Base-by-base conservation (phyloP, 2,329 filamentous ascomycete genomes). In the Talaromyces sp. region DNA sequence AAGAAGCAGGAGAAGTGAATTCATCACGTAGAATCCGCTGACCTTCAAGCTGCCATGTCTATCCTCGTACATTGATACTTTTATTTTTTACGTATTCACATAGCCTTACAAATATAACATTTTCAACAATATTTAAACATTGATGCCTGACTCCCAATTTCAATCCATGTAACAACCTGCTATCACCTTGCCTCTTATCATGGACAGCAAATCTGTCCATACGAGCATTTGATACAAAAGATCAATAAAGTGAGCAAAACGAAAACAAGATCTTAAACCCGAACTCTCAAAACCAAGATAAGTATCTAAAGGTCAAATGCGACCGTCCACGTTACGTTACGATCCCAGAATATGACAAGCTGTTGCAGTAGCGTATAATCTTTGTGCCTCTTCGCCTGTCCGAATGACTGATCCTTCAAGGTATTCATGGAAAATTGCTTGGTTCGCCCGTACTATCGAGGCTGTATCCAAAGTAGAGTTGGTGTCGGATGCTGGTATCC, bases 271-370 rank as follows among this genome's bases (percentile, higher is more conserved):
- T 61, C 58, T 72, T 76, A 11, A 60, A 60, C 1, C 57, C 57
- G 27, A 60, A 17, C 3, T 60, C 39, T 7, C 57, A 4, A 82
- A 80, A 3, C 80, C 79, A 10, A 52, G 63, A 67, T 76, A 82
- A 0, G 78, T 80, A 66, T 82, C 77, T 19, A 61, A 63, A 0
- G 79, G 80, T 62, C 71, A 78, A 65, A 82, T 80, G 17, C 75
- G 67, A 22, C 78, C 78, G 64, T 82, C 79, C 4, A 66, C 61
- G 67, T 82, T 78, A 66, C 61, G 67, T 82, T 78, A 50, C 71
- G 71, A 65, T 82, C 79, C 73, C 78, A 82, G 71, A 81, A 82
- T 4, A 75, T 69, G 43, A 77, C 67, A 58, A 82, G 80, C 49
- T 78, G 77, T 60, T 81, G 79, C 0, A 82, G 68, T 5, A 76